Evolutionary conservation across 306 rosid species (phyloP).

Genomic region (Dryas alaskensis): DNA sequence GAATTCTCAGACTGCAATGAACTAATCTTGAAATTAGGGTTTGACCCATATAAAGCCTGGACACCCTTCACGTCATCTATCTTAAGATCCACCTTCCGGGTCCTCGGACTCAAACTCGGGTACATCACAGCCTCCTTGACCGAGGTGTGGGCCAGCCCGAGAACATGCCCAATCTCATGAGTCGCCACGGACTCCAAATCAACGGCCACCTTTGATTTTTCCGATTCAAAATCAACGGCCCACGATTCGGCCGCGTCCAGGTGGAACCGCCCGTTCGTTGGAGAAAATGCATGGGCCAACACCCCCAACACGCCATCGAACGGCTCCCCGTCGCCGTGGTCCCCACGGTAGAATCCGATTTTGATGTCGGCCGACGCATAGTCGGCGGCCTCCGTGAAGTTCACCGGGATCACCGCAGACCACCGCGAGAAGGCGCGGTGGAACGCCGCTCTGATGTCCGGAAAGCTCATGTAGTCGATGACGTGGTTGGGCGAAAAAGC

Average conservation of each 20-base stretch:
- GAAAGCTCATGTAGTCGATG: slow-evolving; percentile 42
- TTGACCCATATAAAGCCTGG: slow-evolving; percentile 81
- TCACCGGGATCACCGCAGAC: slow-evolving; percentile 85
- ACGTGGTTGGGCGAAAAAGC: slow-evolving; percentile 53
- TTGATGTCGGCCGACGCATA: slow-evolving; percentile 59
- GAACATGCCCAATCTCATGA: slow-evolving; percentile 95
- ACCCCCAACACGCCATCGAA: slow-evolving; percentile 88
- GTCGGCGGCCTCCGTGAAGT: slow-evolving; percentile 41
- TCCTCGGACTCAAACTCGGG: slow-evolving; percentile 78
- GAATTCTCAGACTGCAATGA: slow-evolving; percentile 53
- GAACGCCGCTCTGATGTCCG: slow-evolving; percentile 48
- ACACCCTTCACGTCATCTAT: slow-evolving; percentile 91
- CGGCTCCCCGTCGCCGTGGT: slow-evolving; percentile 94
- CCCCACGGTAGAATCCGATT: slow-evolving; percentile 73
- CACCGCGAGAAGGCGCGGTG: slow-evolving; percentile 66
- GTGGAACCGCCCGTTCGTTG: slow-evolving; percentile 82
- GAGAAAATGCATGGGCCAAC: slow-evolving; percentile 88
- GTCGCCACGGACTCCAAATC: slow-evolving; percentile 94
- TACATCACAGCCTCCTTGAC: slow-evolving; percentile 86
- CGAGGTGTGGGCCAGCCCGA: slow-evolving; percentile 76
- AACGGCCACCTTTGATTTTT: slow-evolving; percentile 69
- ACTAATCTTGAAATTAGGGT: slow-evolving; percentile 65
- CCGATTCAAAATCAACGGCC: slow-evolving; percentile 67
- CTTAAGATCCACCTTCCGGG: slow-evolving; percentile 57
- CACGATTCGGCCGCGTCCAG: slow-evolving; percentile 80